A percentile compares a stretch with the other conserved stretches of the same genome.
Evolutionary conservation across 2,329 filamentous ascomycete genomes (phyloP).

Genomic region (Neonectria punicea): DNA sequence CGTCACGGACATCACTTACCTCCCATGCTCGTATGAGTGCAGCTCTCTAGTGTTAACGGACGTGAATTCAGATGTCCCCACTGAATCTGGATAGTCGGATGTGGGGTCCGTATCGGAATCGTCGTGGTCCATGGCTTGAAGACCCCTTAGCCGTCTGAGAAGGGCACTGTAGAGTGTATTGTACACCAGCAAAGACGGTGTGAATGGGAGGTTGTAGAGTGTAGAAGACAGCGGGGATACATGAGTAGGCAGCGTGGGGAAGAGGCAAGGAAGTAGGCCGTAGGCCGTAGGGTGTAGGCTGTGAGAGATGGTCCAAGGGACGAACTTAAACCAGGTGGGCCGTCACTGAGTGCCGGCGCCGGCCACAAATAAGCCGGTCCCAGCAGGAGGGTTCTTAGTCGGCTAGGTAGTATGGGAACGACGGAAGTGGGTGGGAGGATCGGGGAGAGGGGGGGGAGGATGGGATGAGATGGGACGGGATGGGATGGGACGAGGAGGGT

Average conservation of each 20-base stretch:
- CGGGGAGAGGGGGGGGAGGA: constrained; percentile 10
- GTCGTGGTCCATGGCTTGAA: constrained; percentile 37
- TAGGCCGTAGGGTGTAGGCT: background rate
- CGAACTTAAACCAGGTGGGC: constrained; percentile 20
- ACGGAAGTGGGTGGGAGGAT: constrained; percentile 17
- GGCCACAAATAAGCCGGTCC: constrained; percentile 31
- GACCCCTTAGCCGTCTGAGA: constrained; percentile 16
- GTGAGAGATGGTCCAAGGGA: constrained; percentile 21
- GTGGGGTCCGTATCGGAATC: constrained; percentile 46
- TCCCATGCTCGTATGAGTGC: constrained; percentile 52
- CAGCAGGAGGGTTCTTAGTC: constrained; percentile 32
- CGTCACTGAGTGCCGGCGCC: constrained; percentile 35
- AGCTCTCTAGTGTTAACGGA: constrained; percentile 50
- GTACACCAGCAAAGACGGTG: constrained; percentile 20
- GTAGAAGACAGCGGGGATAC: constrained; percentile 27
- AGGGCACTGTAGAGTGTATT: constrained; percentile 14
- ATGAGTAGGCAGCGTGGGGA: constrained; percentile 29
- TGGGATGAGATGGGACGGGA: constrained; percentile 26
- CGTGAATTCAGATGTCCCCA: constrained; percentile 53
- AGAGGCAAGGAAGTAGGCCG: constrained; percentile 9
- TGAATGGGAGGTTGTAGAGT: constrained; percentile 1
- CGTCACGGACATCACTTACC: constrained; percentile 38
- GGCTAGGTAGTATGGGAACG: constrained; percentile 15
- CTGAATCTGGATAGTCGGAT: constrained; percentile 54
- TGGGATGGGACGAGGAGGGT: constrained; percentile 20